Base-by-base conservation (phyloP, 179 eudicot species). In the Silene coronaria region DNA sequence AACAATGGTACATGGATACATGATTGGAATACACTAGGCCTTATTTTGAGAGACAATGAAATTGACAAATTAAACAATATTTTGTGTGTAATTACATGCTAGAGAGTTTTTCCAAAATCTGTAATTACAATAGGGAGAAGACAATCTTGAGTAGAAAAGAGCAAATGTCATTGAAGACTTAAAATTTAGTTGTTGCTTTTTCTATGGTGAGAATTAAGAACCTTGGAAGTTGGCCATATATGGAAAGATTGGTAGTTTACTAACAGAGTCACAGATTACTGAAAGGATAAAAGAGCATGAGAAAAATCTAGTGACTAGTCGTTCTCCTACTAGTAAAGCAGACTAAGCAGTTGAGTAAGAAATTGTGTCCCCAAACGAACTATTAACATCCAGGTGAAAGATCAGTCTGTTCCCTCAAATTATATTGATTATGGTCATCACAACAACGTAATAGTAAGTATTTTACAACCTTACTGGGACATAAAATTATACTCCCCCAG, bases 321-420 rank as follows among this genome's bases (percentile, higher is more conserved):
- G 24, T 68, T 22, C 32, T 62, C 11, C 38, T 60, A 51, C 14
- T 75, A 30, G 5, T 34, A 70, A 27, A 27, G 4, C 13, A 42
- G 45, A 57, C 28, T 48, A n/a, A 26, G 23, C 27, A 53, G 26
- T 4, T 6, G 51, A 10, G 19, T 17, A 67, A 27, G 46, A 67
- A 32, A n/a, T 14, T 32, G 22, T 64, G 21, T 72, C 64, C 36
- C 30, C 78, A 74, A 67, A 58, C 45, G 24, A 78, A 34, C 28
- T 32, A 45, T 46, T 72, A 64, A 38, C 27, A 73, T 67, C 72
- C 11, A 16, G 45, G 23, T 65, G 67, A 55, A 72, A 14, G 57
- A 55, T 78, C 72, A 63, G 71, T 53, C 63, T 58, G 70, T 46
- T 58, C 32, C 74, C 70, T 59, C 7, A 67, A 55, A 53, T 11